Evolutionary conservation across 495 filamentous ascomycete species (phyloP).

Genomic region (Annulohypoxylon moriforme): DNA sequence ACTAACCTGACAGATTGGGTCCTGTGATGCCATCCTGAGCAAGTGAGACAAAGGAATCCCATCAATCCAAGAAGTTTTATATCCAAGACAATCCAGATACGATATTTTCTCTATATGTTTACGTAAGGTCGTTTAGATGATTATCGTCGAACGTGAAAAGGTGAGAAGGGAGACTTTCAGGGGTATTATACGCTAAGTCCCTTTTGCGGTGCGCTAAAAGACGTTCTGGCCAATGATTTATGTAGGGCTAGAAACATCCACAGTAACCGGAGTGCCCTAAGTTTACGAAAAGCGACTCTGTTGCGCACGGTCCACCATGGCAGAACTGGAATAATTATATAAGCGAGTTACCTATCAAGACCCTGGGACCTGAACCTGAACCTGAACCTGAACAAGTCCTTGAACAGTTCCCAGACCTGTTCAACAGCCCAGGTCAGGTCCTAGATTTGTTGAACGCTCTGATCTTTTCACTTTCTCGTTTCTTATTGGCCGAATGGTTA

Average conservation of each 20-base stretch:
- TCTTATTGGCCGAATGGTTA: too few species aligned
- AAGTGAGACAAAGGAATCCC: neutral
- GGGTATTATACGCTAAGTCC: neutral
- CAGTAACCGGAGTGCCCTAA: neutral
- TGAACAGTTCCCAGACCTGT: too few species aligned
- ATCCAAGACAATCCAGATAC: neutral
- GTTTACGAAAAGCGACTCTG: too few species aligned
- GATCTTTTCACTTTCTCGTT: too few species aligned
- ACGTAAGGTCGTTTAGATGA: neutral
- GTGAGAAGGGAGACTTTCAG: neutral
- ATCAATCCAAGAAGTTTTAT: neutral
- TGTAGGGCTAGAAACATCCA: neutral
- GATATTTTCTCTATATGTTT: neutral
- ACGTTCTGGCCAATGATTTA: neutral
- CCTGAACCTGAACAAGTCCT: too few species aligned
- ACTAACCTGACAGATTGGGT: slow-evolving; percentile 40
- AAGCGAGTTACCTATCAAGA: too few species aligned
- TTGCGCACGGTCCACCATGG: too few species aligned
- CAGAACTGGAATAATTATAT: too few species aligned
- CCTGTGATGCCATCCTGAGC: slow-evolving; percentile 14
- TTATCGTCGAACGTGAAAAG: neutral
- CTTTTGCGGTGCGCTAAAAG: neutral
- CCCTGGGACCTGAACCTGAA: too few species aligned
- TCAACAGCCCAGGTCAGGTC: too few species aligned
- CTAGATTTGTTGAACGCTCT: too few species aligned